These are phyloP conservation scores for Poronia punctata DNA, from an alignment of 495 filamentous ascomycete genomes.

Conservation along the genomic window DNA sequence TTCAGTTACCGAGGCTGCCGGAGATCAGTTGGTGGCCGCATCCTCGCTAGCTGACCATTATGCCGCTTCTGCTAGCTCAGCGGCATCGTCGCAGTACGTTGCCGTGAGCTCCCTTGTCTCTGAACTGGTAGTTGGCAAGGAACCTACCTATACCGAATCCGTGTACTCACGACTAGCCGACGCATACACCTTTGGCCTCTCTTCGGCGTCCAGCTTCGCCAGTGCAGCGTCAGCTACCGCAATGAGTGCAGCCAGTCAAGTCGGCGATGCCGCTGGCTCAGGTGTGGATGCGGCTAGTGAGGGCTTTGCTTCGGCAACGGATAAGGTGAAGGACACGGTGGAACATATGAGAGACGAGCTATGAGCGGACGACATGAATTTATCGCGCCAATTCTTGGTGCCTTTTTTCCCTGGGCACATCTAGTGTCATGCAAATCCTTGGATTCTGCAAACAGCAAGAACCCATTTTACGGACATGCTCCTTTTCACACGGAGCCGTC, in stretches of 20 bases:
- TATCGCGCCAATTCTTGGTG: not conserved
- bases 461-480: too few relatives aligned
- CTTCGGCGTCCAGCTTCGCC: conserved; percentile 29
- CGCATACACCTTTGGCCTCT: conserved; percentile 40
- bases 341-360: conserved; percentile 52
- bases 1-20: conserved; percentile 24
- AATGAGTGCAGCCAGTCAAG: conserved; percentile 29
- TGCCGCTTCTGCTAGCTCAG: conserved; percentile 45
- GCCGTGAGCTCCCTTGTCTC: conserved; percentile 66
- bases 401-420: not conserved
- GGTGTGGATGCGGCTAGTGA: conserved; percentile 24
- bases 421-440: too few relatives aligned
- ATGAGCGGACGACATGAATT: conserved; percentile 21
- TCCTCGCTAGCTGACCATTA: conserved; percentile 49
- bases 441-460: too few relatives aligned
- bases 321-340: conserved; percentile 41
- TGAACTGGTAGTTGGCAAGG: conserved; percentile 69
- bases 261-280: conserved; percentile 24
- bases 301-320: conserved; percentile 25
- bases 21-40: conserved; percentile 30
- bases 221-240: conserved; percentile 32
- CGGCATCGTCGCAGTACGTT: conserved; percentile 53
- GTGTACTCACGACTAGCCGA: conserved; percentile 63
- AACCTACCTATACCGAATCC: conserved; percentile 76
- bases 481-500: too few relatives aligned